A percentile compares a stretch with the other conserved stretches of the same genome.
These are phyloP conservation scores for Urostyla sp. DNA, from an alignment of 73 alveolate genomes.

Conservation along the genomic window DNA sequence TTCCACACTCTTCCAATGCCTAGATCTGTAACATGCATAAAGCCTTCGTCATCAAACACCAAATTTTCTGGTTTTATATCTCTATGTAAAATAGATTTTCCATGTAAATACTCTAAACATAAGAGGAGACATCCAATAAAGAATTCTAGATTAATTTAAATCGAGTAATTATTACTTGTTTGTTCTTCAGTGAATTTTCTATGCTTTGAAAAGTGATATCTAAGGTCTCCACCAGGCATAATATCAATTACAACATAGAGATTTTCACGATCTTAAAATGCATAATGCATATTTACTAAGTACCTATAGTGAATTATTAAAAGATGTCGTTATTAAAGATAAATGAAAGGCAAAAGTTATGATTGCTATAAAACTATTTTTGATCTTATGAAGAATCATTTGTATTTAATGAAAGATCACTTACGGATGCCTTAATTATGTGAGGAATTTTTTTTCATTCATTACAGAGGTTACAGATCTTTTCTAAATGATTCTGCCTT, in stretches of 20 bases:
- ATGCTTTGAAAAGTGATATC: conserved; percentile 83
- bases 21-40: conserved; percentile 85
- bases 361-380: too few species aligned
- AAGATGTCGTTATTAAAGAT: too few species aligned
- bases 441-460: conserved; percentile 83
- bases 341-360: background rate
- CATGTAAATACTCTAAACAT: conserved; percentile 90
- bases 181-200: conserved; percentile 86
- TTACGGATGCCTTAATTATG: conserved; percentile 81
- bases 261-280: conserved; percentile 83
- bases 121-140: conserved; percentile 90
- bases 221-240: conserved; percentile 89
- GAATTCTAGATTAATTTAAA: conserved; percentile 66
- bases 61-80: conserved; percentile 98
- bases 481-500: conserved; percentile 82
- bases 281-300: conserved; percentile 80
- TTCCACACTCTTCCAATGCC: conserved; percentile 94
- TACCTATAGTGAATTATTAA: conserved; percentile 40
- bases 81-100: conserved; percentile 91
- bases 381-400: too few species aligned
- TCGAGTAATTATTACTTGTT: conserved; percentile 54
- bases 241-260: conserved; percentile 84
- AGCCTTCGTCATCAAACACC: conserved; percentile 92
- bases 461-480: conserved; percentile 82
- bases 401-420: conserved; percentile 53